phyloP scores from a whole-genome alignment of 2,329 filamentous ascomycete genomes.

The Trichoderma guizhouense region DNA sequence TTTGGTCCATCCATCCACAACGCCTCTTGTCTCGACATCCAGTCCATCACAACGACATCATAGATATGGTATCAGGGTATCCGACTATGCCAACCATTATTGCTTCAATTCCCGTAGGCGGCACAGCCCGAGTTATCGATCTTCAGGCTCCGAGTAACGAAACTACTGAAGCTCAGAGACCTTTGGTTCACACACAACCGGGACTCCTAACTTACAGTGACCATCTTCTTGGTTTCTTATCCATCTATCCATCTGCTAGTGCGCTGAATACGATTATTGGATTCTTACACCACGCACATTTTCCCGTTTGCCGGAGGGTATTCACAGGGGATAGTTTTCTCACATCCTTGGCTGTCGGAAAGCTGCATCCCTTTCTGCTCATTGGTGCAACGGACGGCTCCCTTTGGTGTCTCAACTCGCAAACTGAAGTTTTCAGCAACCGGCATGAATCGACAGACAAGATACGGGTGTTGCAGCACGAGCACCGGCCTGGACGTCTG shows the following conservation, averaged over 20 bases:
- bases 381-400: slow-evolving; percentile 54
- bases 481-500: slow-evolving; percentile 42
- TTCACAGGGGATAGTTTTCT: slow-evolving; percentile 50
- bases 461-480: slow-evolving; percentile 49
- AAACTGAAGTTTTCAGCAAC: slow-evolving; percentile 36
- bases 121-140: slow-evolving; percentile 51
- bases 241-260: slow-evolving; percentile 50
- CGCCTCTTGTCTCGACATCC: slow-evolving; percentile 49
- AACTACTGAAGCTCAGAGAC: slow-evolving; percentile 50
- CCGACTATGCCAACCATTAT: slow-evolving; percentile 55
- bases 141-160: slow-evolving; percentile 51
- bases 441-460: slow-evolving; percentile 34
- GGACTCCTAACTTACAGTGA: slow-evolving; percentile 54
- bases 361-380: slow-evolving; percentile 51
- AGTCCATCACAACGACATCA: slow-evolving; percentile 51
- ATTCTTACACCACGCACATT: slow-evolving; percentile 52
- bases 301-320: slow-evolving; percentile 50
- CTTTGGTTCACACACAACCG: slow-evolving; percentile 50
- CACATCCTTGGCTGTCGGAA: slow-evolving; percentile 48
- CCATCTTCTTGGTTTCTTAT: slow-evolving; percentile 53
- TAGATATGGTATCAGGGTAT: slow-evolving; percentile 55
- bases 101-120: slow-evolving; percentile 54
- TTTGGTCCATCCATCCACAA: slow-evolving; percentile 54
- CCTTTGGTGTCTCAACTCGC: slow-evolving; percentile 45
- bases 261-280: slow-evolving; percentile 51